Percentiles rank a stretch among this genome's conserved stretches.
These are phyloP conservation scores for Lojkania enalia DNA, from an alignment of 2,329 filamentous ascomycete genomes.

Conservation along the genomic window DNA sequence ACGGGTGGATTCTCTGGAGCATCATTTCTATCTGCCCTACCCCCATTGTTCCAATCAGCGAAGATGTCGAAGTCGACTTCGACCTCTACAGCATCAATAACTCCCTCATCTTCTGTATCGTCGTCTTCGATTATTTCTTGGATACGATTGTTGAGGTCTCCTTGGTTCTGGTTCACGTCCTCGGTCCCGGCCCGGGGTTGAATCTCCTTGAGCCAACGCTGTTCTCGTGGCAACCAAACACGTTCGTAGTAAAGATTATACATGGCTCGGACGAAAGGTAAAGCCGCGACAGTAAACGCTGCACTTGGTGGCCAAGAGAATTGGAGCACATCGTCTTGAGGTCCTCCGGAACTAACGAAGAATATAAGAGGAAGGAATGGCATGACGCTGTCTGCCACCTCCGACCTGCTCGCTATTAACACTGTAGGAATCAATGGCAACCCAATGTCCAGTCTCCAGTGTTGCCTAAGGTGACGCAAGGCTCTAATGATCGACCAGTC, in stretches of 20 bases:
- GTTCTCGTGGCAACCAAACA: slow-evolving; percentile 61
- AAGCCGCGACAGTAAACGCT: slow-evolving; percentile 65
- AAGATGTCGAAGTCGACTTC: slow-evolving; percentile 46
- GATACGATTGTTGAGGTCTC: slow-evolving; percentile 16
- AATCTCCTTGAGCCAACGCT: slow-evolving; percentile 64
- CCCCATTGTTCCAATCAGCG: slow-evolving; percentile 50
- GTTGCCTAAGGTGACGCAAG: slow-evolving; percentile 35
- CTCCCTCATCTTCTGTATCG: slow-evolving; percentile 45
- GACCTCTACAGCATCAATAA: slow-evolving; percentile 53
- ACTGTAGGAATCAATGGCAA: slow-evolving; percentile 69
- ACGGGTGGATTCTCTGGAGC: slow-evolving; percentile 41
- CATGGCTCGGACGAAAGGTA: slow-evolving; percentile 66
- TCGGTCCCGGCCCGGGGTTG: slow-evolving; percentile 56
- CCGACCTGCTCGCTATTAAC: slow-evolving; percentile 68
- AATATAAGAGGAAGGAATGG: slow-evolving; percentile 66
- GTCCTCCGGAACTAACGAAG: slow-evolving; percentile 58
- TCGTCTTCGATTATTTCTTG: slow-evolving; percentile 25
- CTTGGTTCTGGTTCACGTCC: slow-evolving; percentile 12
- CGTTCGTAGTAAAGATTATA: slow-evolving; percentile 67
- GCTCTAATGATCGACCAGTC: slow-evolving; percentile 32
- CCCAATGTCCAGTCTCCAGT: slow-evolving; percentile 60
- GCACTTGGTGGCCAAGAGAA: slow-evolving; percentile 69
- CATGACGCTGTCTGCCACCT: slow-evolving; percentile 64
- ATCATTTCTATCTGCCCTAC: slow-evolving; percentile 40
- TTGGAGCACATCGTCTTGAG: slow-evolving; percentile 50